Conservation (phyloP, 495 filamentous ascomycete genomes). For the Durotheca rogersii region DNA sequence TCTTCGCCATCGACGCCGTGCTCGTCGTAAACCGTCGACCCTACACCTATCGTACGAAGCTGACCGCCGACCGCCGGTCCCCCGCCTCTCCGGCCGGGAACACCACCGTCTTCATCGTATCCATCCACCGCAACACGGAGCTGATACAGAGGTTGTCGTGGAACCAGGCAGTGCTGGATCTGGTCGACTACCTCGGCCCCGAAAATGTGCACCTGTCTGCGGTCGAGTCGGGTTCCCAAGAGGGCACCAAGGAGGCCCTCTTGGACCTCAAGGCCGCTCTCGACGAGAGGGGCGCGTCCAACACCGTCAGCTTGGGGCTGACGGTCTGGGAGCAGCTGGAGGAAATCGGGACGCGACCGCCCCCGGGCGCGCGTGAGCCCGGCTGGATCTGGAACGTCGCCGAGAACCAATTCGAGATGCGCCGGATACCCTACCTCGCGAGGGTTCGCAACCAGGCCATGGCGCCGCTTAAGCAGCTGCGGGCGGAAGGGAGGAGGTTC, state of each 20-base stretch:
- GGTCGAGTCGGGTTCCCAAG: conserved; percentile 68
- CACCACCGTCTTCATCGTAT: conserved; percentile 60
- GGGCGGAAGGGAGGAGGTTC: conserved; percentile 50
- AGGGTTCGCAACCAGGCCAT: conserved; percentile 62
- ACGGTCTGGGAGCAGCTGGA: conserved; percentile 59
- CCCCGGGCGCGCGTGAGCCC: conserved; percentile 41
- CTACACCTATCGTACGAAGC: conserved; percentile 27
- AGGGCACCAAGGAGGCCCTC: conserved; percentile 63
- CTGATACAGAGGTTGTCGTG: conserved; percentile 58
- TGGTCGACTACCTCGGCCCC: conserved; percentile 55
- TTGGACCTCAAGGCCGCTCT: conserved; percentile 56
- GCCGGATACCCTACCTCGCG: conserved; percentile 71
- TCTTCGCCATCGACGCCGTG: conserved; percentile 34
- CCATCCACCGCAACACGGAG: conserved; percentile 67
- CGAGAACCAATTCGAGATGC: conserved; percentile 53
- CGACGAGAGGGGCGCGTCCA: conserved; percentile 50
- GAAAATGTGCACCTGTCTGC: conserved; percentile 68
- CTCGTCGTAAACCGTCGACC: conserved; percentile 32
- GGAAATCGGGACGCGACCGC: conserved; percentile 47
- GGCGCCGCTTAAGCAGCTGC: conserved; percentile 42
- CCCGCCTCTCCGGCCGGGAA: conserved; percentile 19
- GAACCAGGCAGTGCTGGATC: conserved; percentile 56
- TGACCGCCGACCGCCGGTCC: conserved; percentile 16
- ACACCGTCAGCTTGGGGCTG: conserved; percentile 54
- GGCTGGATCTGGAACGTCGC: conserved; percentile 58